Conservation (phyloP, 148 eudicot species). For the Rhododendron williamsianum region DNA sequence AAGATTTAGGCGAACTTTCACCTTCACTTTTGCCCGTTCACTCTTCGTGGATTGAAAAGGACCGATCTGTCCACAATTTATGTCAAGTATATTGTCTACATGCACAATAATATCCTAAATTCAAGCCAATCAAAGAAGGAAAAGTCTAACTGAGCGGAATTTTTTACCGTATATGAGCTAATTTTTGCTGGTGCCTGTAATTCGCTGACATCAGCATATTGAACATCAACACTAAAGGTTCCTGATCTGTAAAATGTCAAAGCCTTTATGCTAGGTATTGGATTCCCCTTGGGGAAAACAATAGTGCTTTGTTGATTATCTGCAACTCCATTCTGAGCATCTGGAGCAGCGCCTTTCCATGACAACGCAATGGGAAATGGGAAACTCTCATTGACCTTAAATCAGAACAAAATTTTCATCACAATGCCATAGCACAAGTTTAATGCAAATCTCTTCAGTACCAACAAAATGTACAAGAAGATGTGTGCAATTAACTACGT, state of each 20-base stretch:
- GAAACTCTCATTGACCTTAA: constrained; percentile 81
- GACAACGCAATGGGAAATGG: constrained; percentile 79
- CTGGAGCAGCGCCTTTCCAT: constrained; percentile 65
- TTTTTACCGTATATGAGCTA: constrained; percentile 71
- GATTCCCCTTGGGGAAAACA: constrained; percentile 86
- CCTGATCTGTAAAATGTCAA: constrained; percentile 69
- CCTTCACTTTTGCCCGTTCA: constrained; percentile 73
- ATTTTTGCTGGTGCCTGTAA: constrained; percentile 71
- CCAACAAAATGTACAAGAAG: background rate
- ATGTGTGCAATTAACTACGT: background rate
- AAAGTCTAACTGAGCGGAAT: background rate
- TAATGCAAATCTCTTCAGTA: background rate
- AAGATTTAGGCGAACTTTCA: constrained; percentile 65
- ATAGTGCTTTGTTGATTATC: constrained; percentile 62
- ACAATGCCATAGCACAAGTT: background rate
- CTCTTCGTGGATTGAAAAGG: constrained; percentile 68
- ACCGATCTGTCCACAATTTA: constrained; percentile 58
- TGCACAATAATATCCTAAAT: background rate
- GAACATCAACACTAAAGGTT: constrained; percentile 65
- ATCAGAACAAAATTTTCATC: background rate
- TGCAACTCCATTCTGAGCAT: constrained; percentile 44
- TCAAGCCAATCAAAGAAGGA: background rate
- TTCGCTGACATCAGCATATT: constrained; percentile 80
- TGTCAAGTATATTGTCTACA: background rate
- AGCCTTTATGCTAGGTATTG: constrained; percentile 78